These are phyloP conservation scores for Tolypocladium guangdongense DNA, from an alignment of 2,329 filamentous ascomycete genomes.

Conservation along the genomic window DNA sequence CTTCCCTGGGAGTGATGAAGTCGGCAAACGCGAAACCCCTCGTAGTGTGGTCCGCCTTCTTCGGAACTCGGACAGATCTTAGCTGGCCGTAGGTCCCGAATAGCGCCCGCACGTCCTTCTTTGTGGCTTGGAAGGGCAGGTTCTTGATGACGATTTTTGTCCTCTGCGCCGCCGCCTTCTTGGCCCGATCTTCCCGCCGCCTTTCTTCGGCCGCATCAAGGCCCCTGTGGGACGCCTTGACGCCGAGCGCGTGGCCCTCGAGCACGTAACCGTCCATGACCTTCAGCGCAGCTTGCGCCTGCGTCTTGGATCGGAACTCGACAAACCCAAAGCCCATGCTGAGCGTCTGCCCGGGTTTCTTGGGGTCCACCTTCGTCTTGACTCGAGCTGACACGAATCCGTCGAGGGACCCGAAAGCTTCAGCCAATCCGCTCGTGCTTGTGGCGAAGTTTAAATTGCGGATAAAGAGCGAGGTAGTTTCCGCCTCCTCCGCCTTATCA, in stretches of 20 bases:
- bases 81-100: slow-evolving; percentile 88
- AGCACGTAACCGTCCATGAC: slow-evolving; percentile 84
- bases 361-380: slow-evolving; percentile 89
- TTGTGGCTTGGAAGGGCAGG: slow-evolving; percentile 86
- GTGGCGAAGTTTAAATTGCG: slow-evolving; percentile 91
- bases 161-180: slow-evolving; percentile 62
- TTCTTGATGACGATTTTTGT: slow-evolving; percentile 99
- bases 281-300: slow-evolving; percentile 68
- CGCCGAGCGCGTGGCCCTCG: slow-evolving; percentile 75
- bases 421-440: slow-evolving; percentile 62
- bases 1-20: slow-evolving; percentile 85
- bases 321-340: slow-evolving; percentile 98
- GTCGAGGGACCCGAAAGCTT: slow-evolving; percentile 69
- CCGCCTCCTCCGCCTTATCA: slow-evolving; percentile 40
- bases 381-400: slow-evolving; percentile 85
- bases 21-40: slow-evolving; percentile 96
- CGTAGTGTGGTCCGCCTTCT: slow-evolving; percentile 82
- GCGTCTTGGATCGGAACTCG: slow-evolving; percentile 68
- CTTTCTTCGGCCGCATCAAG: slow-evolving; percentile 81
- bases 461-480: slow-evolving; percentile 77
- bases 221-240: slow-evolving; percentile 80
- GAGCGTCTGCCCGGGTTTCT: slow-evolving; percentile 73
- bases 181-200: slow-evolving; percentile 69
- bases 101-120: slow-evolving; percentile 79
- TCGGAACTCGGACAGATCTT: slow-evolving; percentile 82